Base-by-base conservation (phyloP, 2,329 filamentous ascomycete genomes). In the Cladosporium halotolerans region DNA sequence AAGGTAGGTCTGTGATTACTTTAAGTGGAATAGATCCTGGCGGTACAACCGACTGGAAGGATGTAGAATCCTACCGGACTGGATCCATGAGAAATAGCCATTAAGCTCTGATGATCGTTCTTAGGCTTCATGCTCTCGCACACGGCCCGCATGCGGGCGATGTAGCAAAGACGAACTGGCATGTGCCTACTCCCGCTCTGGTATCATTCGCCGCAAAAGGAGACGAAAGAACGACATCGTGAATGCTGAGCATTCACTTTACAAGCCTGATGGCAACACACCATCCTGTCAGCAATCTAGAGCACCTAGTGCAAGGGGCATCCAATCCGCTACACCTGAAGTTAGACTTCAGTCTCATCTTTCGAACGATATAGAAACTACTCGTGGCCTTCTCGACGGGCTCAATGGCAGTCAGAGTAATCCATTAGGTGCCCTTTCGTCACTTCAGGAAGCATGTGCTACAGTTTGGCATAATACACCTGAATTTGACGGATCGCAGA, bases 171-270 rank as follows among this genome's bases (percentile, higher is more conserved):
- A 55, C 38, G 40, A 10, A 3, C 10, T 42, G 8, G 32, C 23
- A 1, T 62, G 60, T 36, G 28, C 38, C 1, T 62, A 62, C 44
- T 61, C 60, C 4, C 60, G 59, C 4, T 42, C 53, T 23, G 60
- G 59, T 4, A 41, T 57, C 14, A 59, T 62, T 33, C 57, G 58
- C 14, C 59, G 59, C 1, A 52, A 57, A 9, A 49, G 54, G 18
- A 60, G 56, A 41, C 55, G 54, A 31, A 57, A 55, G 44, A 18
- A 45, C 41, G 32, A 36, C 4, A 9, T 4, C 23, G 41, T n/a
- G 11, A 3, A 18, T 18, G 16, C 16, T 2, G 16, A 18, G 16
- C 16, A 3, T 2, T 18, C 16, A 18, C 16, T 3, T 18, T 18
- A 18, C 16, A 18, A 18, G 16, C 16, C 16, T 18, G 2, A 18